Base-by-base conservation (phyloP, 805 yeast species). In the Ogataea allantospora region DNA sequence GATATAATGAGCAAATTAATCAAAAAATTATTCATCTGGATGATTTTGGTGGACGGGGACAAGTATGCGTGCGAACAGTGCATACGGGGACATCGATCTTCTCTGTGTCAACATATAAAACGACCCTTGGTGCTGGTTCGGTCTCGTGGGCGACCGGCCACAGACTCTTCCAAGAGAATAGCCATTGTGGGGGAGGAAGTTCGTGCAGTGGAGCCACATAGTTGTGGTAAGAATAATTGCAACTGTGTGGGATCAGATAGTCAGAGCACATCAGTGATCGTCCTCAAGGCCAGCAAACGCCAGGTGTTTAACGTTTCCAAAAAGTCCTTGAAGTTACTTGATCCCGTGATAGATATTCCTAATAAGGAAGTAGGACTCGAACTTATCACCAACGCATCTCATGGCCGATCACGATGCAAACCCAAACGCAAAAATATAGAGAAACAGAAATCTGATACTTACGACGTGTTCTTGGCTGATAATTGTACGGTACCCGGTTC, bases 51-150 rank as follows among this genome's bases (percentile, higher is more conserved):
- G 51, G 84, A 83, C 47, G 84, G 83, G 19, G 83, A 76, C 50
- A 83, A 88, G 53, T 83, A 84, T 57, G 85, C 95, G 3, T 88
- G 96, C 61, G 75, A 77, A 38, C 82, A 81, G 53, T 91, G 99
- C 56, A 87, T 93, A 16, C 68, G 96, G 29, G 98, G 98, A 12
- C 99, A 91, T 55, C 66, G 99, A 27, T 85, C 96, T 1, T 79
- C 91, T 1, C 78, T 82, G 38, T 91, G 99, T 60, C 77, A 76
- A 37, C 99, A 91, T 61, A 77, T 83, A 20, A 69, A 75, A 35
- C 70, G 96, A 31, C 87, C 93, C 16, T 67, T 91, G 27, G 80
- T 89, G 9, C 86, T 88, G 52, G 96, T 91, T 9, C 72, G 96
- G 18, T 77, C 86, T n/a, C 75, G 95, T 42, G 99, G 98, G 1